Conservation (phyloP, 2,329 filamentous ascomycete species). For the Ophiostoma montium region DNA sequence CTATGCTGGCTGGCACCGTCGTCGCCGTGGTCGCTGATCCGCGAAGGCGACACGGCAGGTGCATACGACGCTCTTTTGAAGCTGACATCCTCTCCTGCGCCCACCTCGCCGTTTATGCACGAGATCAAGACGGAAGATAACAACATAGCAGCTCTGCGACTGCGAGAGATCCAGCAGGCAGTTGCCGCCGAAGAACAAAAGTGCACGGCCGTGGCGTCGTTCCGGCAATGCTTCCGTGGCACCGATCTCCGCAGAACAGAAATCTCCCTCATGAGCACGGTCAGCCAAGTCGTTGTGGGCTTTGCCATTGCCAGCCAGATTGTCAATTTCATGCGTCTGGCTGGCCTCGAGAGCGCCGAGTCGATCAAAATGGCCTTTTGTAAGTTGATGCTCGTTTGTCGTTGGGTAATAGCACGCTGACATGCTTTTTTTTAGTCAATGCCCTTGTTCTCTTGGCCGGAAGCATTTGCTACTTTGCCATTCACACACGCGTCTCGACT, state of each 20-base stretch:
- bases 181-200: slow-evolving; percentile 38
- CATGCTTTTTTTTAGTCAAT: slow-evolving; percentile 8
- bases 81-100: slow-evolving; percentile 2
- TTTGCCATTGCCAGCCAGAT: slow-evolving; percentile 24
- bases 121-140: background rate
- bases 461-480: slow-evolving; percentile 28
- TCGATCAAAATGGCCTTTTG: slow-evolving; percentile 25
- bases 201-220: slow-evolving; percentile 32
- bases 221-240: slow-evolving; percentile 35
- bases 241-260: slow-evolving; percentile 38
- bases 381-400: background rate
- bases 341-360: slow-evolving; percentile 23
- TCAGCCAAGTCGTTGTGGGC: slow-evolving; percentile 18
- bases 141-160: slow-evolving; percentile 18
- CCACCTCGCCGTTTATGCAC: background rate
- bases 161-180: slow-evolving; percentile 41
- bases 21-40: slow-evolving; percentile 19
- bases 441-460: slow-evolving; percentile 21
- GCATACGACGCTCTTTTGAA: slow-evolving; percentile 7
- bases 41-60: slow-evolving; percentile 21
- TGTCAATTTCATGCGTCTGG: slow-evolving; percentile 14
- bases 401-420: background rate
- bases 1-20: slow-evolving; percentile 11
- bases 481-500: slow-evolving; percentile 28
- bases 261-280: slow-evolving; percentile 29